Evolutionary conservation across 2,329 filamentous ascomycete genomes (phyloP).

Genomic region (Gaeumannomyces sp.): DNA sequence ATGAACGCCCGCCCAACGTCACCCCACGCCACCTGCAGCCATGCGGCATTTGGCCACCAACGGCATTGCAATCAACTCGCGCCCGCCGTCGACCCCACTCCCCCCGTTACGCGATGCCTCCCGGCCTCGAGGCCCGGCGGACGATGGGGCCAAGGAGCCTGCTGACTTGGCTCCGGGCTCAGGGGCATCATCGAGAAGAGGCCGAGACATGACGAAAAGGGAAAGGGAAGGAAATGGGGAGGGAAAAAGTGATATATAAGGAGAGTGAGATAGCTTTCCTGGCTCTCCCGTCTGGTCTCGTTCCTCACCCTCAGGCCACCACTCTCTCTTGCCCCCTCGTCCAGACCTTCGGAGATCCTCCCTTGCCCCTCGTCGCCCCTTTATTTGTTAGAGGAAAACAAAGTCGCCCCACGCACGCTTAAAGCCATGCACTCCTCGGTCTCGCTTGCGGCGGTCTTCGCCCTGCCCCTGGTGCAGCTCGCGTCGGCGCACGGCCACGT

Average conservation of each 20-base stretch:
- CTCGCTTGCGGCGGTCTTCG: background rate
- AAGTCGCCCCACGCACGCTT: background rate
- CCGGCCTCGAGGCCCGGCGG: background rate
- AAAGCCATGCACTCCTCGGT: background rate
- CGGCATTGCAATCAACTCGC: background rate
- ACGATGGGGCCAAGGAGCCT: background rate
- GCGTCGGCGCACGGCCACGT: background rate
- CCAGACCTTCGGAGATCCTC: no score
- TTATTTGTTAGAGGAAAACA: background rate
- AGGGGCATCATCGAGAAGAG: background rate
- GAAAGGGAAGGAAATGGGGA: background rate
- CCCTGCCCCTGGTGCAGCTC: slow-evolving; percentile 1
- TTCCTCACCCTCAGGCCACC: background rate
- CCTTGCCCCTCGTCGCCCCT: background rate
- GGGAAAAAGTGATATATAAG: background rate
- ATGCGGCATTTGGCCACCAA: background rate
- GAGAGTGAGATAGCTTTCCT: background rate
- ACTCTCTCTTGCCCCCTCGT: no score
- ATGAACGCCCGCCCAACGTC: no score
- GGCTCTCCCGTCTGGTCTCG: background rate
- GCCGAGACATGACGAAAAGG: background rate
- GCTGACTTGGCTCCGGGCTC: background rate
- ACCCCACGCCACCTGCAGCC: background rate
- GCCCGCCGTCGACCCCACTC: background rate
- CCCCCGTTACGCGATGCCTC: background rate